phyloP scores from a whole-genome alignment of 768 basidiomycete species.

The Amanita polypyramis region DNA sequence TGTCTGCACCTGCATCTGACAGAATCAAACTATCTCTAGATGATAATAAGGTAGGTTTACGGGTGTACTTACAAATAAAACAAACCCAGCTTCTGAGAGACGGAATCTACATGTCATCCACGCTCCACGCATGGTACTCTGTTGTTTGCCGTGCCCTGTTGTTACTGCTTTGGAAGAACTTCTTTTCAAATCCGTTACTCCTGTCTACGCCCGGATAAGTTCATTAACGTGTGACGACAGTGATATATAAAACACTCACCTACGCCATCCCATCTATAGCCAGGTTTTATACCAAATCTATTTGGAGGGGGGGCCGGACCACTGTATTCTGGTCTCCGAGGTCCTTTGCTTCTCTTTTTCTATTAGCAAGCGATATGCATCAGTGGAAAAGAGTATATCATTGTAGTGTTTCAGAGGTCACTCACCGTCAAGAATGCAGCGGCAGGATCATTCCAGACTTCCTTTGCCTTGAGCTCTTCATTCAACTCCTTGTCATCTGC shows the following conservation, averaged over 20 bases:
- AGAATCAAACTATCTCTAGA: neutral
- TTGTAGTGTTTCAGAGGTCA: neutral
- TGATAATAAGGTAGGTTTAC: neutral
- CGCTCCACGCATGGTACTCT: constrained; percentile 79
- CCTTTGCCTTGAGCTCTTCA: constrained; percentile 68
- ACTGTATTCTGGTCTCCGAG: constrained; percentile 73
- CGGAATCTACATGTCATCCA: constrained; percentile 76
- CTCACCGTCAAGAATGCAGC: constrained; percentile 85
- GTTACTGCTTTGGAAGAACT: constrained; percentile 78
- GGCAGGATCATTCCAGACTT: constrained; percentile 97
- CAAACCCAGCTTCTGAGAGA: neutral
- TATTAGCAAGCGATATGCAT: constrained; percentile 18
- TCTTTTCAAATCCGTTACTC: constrained; percentile 91
- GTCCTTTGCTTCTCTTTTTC: constrained; percentile 70
- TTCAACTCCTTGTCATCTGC: constrained; percentile 84
- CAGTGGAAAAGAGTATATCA: neutral
- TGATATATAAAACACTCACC: constrained; percentile 37
- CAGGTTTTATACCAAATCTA: constrained; percentile 90
- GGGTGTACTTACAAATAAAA: constrained; percentile 2
- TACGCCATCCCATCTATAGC: constrained; percentile 98
- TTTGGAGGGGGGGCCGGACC: constrained; percentile 91
- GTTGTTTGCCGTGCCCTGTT: constrained; percentile 54
- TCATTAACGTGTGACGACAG: neutral
- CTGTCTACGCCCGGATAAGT: constrained; percentile 44
- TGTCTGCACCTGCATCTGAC: neutral